Conservation (phyloP, 257 asterid species). For the Ligustrum vulgare region DNA sequence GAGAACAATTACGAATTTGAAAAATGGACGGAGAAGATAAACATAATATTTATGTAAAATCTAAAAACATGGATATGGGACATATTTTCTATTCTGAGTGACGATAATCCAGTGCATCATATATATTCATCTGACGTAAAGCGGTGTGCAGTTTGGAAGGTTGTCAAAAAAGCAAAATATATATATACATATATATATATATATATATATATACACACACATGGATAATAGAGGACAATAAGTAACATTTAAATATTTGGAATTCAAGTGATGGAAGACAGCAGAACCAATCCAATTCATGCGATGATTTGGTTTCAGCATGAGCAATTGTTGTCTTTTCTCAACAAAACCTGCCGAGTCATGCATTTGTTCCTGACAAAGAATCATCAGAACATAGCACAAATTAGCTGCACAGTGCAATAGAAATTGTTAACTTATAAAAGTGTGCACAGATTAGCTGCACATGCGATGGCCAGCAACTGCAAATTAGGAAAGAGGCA, state of each 20-base stretch:
- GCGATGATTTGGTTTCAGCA: constrained; percentile 97
- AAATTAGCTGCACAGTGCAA: constrained; percentile 15
- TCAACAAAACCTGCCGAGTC: constrained; percentile 96
- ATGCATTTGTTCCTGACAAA: constrained; percentile 93
- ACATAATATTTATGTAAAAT: too few species aligned
- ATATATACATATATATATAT: too few species aligned
- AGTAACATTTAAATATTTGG: constrained; percentile 43
- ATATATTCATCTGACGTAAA: too few species aligned
- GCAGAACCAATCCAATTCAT: constrained; percentile 99
- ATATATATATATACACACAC: too few species aligned
- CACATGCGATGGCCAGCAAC: background rate
- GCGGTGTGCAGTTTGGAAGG: too few species aligned
- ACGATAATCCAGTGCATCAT: too few species aligned
- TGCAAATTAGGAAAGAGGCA: background rate
- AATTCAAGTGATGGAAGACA: constrained; percentile 86
- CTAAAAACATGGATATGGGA: too few species aligned
- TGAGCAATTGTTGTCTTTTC: constrained; percentile 90
- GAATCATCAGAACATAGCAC: constrained; percentile 24
- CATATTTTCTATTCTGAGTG: too few species aligned
- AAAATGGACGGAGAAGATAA: too few species aligned
- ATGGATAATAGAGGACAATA: background rate
- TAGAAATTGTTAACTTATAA: background rate
- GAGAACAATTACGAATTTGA: too few species aligned
- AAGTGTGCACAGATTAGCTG: background rate
- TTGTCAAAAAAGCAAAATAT: too few species aligned